phyloP scores from a whole-genome alignment of 345 rosid species.

The Eucalyptus tenuipes region DNA sequence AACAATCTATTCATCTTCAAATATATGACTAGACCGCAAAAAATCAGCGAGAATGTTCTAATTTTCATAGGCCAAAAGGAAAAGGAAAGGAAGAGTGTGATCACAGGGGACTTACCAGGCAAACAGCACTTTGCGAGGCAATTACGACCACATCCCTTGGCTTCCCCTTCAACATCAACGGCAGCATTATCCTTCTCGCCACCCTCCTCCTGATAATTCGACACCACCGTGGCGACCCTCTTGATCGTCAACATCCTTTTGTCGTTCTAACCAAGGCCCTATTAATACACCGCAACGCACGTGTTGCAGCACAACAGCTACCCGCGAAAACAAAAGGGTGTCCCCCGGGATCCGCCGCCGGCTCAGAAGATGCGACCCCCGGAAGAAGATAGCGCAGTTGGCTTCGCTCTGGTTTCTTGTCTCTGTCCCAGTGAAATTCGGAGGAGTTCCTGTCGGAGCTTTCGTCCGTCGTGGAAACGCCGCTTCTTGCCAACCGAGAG shows the following conservation, averaged over 20 bases:
- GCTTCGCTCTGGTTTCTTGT: neutral
- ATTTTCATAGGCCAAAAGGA: neutral
- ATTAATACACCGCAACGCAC: neutral
- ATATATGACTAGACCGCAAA: neutral
- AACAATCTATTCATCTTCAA: neutral
- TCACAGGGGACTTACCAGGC: neutral
- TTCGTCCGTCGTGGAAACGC: neutral
- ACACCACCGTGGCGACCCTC: conserved; percentile 21
- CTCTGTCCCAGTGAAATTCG: neutral
- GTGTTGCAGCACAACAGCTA: neutral
- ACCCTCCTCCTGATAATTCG: conserved; percentile 19
- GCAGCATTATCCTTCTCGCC: neutral
- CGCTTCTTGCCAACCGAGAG: neutral
- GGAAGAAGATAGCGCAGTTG: neutral
- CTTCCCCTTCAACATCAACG: neutral
- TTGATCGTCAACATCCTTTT: conserved; percentile 12
- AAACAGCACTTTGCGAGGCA: conserved; percentile 26
- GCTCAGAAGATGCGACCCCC: neutral
- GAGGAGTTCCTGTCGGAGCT: neutral
- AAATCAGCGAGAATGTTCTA: neutral
- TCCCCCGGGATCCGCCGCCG: neutral
- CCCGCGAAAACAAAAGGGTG: neutral
- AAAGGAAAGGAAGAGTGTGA: neutral
- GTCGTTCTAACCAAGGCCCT: neutral
- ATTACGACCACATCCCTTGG: conserved; percentile 11